Percentiles rank a stretch among this genome's conserved stretches.
These are phyloP conservation scores for Lagenaria siceraria DNA, from an alignment of 306 rosid species.

Conservation along the genomic window DNA sequence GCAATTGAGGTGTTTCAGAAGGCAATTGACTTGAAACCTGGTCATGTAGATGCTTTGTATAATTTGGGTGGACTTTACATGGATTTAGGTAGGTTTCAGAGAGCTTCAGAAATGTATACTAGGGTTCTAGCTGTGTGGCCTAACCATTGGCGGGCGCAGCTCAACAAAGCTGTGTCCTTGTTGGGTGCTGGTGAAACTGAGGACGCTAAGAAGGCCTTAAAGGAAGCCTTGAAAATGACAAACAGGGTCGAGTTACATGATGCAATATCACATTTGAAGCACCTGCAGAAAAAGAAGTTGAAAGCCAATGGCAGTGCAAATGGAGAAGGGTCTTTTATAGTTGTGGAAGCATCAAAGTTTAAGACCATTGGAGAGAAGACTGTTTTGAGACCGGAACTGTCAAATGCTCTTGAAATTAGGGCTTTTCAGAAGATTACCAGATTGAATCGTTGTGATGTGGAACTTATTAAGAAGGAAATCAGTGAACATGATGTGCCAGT, in stretches of 20 bases:
- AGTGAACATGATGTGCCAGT: constrained; percentile 66
- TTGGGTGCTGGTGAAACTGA: constrained; percentile 89
- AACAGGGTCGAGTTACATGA: constrained; percentile 96
- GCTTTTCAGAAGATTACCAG: constrained; percentile 85
- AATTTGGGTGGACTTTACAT: constrained; percentile 94
- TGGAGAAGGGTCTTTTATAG: constrained; percentile 49
- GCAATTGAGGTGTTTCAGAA: constrained; percentile 94
- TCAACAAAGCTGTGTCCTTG: constrained; percentile 91
- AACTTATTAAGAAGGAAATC: constrained; percentile 80
- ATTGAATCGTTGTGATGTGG: constrained; percentile 75
- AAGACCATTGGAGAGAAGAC: constrained; percentile 70
- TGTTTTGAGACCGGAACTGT: constrained; percentile 50
- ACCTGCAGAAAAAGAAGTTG: constrained; percentile 81
- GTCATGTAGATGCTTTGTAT: constrained; percentile 86
- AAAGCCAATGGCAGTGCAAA: constrained; percentile 44
- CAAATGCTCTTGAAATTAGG: constrained; percentile 63
- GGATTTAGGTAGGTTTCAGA: constrained; percentile 86
- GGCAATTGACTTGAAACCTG: constrained; percentile 93
- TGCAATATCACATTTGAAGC: constrained; percentile 90
- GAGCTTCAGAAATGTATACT: constrained; percentile 98
- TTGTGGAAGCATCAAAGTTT: constrained; percentile 57
- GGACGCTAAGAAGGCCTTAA: constrained; percentile 80
- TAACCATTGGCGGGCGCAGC: constrained; percentile 98
- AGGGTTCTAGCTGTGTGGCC: constrained; percentile 95
- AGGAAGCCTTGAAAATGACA: constrained; percentile 95